phyloP scores from a whole-genome alignment of 345 rosid genomes.

The Lepidium aucheri region DNA sequence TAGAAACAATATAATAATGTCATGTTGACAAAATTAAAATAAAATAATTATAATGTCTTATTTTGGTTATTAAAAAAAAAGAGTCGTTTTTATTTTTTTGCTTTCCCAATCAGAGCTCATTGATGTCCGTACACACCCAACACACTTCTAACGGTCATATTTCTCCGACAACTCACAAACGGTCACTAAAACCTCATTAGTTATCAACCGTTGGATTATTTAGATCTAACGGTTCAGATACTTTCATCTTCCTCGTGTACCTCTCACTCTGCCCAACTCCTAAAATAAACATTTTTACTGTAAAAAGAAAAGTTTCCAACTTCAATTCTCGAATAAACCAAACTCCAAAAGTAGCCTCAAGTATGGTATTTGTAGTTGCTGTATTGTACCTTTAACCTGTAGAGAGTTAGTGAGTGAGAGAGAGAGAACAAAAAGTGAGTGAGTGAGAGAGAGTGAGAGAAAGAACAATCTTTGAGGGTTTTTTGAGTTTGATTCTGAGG shows the following conservation, averaged over 20 bases:
- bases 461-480: slow-evolving; percentile 8
- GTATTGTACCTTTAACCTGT: slow-evolving; percentile 21
- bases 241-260: slow-evolving; percentile 29
- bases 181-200: slow-evolving; percentile 47
- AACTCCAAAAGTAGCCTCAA: slow-evolving; percentile 19
- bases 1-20: not conserved
- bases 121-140: slow-evolving; percentile 45
- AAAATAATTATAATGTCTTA: not conserved
- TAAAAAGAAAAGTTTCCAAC: slow-evolving; percentile 27
- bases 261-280: slow-evolving; percentile 28
- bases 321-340: slow-evolving; percentile 33
- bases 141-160: slow-evolving; percentile 85
- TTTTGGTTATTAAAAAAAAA: not conserved
- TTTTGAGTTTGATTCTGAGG: not conserved
- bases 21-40: not conserved
- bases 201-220: slow-evolving; percentile 44
- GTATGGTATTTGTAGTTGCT: slow-evolving; percentile 26
- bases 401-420: slow-evolving; percentile 23
- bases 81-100: not conserved
- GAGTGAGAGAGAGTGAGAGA: not conserved
- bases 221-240: slow-evolving; percentile 43
- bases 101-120: slow-evolving; percentile 13
- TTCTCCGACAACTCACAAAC: slow-evolving; percentile 78
- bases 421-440: not conserved
- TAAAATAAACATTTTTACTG: slow-evolving; percentile 13